Percentiles rank a stretch among this genome's conserved stretches.
These are phyloP conservation scores for Suhomyces choctaworum DNA, from an alignment of 1,139 yeast genomes.

Conservation along the genomic window DNA sequence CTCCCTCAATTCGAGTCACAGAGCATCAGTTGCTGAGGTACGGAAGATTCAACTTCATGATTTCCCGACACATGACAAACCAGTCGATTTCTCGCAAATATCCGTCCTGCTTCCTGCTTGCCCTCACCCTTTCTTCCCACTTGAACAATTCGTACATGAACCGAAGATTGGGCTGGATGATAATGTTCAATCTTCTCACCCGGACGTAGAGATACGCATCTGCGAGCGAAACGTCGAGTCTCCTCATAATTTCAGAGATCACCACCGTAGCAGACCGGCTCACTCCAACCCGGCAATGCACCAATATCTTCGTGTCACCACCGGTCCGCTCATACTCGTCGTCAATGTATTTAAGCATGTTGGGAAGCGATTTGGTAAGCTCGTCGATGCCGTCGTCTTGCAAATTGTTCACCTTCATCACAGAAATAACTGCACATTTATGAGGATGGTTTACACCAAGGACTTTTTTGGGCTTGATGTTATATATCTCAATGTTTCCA, in stretches of 20 bases:
- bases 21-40: slow-evolving; percentile 35
- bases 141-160: slow-evolving; percentile 52
- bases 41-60: slow-evolving; percentile 70
- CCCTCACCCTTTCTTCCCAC: slow-evolving; percentile 44
- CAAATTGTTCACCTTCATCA: slow-evolving; percentile 46
- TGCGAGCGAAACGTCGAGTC: slow-evolving; percentile 38
- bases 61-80: slow-evolving; percentile 87
- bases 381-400: slow-evolving; percentile 54
- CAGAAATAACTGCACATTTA: slow-evolving; percentile 28
- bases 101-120: slow-evolving; percentile 17
- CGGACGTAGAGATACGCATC: slow-evolving; percentile 48
- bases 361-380: slow-evolving; percentile 36
- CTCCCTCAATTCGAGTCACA: no score
- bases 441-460: slow-evolving; percentile 7
- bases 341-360: slow-evolving; percentile 38
- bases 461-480: slow-evolving; percentile 18
- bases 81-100: slow-evolving; percentile 78
- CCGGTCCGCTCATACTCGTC: slow-evolving; percentile 28
- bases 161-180: slow-evolving; percentile 49
- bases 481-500: slow-evolving; percentile 37
- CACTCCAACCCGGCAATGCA: slow-evolving; percentile 54
- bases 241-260: slow-evolving; percentile 49
- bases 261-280: slow-evolving; percentile 52
- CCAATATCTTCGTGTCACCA: slow-evolving; percentile 39
- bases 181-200: slow-evolving; percentile 47